Conservation (phyloP, 148 eudicot genomes). For the Vaccinium myrtillus region DNA sequence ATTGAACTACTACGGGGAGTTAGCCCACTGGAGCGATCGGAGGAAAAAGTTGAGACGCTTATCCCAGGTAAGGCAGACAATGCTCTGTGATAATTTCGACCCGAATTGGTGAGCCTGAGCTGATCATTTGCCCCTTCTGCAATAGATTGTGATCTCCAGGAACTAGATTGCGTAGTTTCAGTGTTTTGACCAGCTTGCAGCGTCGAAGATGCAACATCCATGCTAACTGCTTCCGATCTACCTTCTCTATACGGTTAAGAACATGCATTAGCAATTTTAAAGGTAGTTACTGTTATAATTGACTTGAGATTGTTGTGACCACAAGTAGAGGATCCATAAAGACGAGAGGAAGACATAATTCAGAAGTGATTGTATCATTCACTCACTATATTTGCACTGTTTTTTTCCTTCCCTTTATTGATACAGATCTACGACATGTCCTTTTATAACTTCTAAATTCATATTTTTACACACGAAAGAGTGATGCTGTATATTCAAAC, state of each 20-base stretch:
- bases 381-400: no score
- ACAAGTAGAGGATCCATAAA: not conserved
- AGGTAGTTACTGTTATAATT: not conserved
- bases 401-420: no score
- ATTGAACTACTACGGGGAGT: slow-evolving; percentile 26
- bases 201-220: slow-evolving; percentile 14
- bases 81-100: slow-evolving; percentile 20
- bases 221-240: not conserved
- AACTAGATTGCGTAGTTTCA: slow-evolving; percentile 25
- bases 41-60: slow-evolving; percentile 12
- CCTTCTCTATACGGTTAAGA: no score
- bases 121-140: slow-evolving; percentile 21
- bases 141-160: slow-evolving; percentile 31
- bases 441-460: no score
- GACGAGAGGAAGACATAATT: not conserved
- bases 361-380: no score
- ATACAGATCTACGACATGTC: no score
- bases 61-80: slow-evolving; percentile 23
- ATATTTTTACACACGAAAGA: no score
- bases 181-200: slow-evolving; percentile 26
- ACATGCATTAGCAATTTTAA: not conserved
- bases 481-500: no score
- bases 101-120: not conserved
- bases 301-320: slow-evolving; percentile 28
- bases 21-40: slow-evolving; percentile 13